Percentiles rank a stretch among this genome's conserved stretches.
Evolutionary conservation across 1,284 basidiomycete genomes (phyloP).

Genomic region (Boletus semigastroideus): DNA sequence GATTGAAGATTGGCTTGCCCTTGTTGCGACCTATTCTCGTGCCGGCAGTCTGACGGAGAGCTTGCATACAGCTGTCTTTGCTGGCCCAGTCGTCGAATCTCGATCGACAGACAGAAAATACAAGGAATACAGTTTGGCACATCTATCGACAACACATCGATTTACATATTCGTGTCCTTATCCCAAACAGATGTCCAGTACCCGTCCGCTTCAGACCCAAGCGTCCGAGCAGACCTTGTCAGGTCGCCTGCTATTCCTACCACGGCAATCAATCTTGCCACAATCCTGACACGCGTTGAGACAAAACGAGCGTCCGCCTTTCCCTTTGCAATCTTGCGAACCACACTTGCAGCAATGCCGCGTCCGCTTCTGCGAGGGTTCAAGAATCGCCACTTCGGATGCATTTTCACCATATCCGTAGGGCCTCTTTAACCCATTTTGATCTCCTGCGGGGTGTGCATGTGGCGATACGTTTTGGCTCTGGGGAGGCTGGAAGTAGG

Average conservation of each 20-base stretch:
- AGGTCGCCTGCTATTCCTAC: constrained; percentile 69
- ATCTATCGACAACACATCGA: constrained; percentile 8
- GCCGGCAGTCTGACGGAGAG: neutral
- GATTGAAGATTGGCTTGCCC: constrained; percentile 20
- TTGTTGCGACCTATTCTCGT: neutral
- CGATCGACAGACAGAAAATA: neutral
- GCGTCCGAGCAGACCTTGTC: constrained; percentile 69
- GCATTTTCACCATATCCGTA: constrained; percentile 31
- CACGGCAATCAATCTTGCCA: constrained; percentile 67
- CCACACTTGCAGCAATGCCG: constrained; percentile 70
- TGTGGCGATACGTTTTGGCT: constrained; percentile 25
- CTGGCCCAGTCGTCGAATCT: neutral
- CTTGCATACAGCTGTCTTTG: neutral
- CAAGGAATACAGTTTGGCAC: constrained; percentile 4
- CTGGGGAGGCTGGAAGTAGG: constrained; percentile 28
- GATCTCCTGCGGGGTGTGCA: constrained; percentile 25
- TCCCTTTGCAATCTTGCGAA: constrained; percentile 73
- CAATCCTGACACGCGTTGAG: constrained; percentile 72
- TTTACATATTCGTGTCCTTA: constrained; percentile 13
- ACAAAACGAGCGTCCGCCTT: constrained; percentile 69
- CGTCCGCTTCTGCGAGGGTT: constrained; percentile 44
- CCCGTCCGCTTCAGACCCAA: constrained; percentile 37
- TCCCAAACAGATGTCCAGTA: neutral
- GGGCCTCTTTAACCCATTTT: constrained; percentile 29
- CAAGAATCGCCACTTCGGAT: constrained; percentile 34